phyloP scores from a whole-genome alignment of 2,329 filamentous ascomycete species.

The Nigrospora sphaerica region DNA sequence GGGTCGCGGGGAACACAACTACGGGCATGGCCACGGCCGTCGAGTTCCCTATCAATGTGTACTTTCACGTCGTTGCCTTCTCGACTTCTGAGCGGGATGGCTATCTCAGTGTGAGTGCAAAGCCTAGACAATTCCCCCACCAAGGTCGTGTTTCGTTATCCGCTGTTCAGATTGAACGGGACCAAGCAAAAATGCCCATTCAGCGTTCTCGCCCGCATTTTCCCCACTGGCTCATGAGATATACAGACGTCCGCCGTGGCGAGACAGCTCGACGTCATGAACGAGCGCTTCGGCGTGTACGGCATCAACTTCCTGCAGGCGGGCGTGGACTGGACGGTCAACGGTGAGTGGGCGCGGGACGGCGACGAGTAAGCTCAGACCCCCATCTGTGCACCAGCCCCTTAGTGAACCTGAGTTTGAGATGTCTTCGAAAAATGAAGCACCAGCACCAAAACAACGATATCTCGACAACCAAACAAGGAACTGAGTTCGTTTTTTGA shows the following conservation, averaged over 20 bases:
- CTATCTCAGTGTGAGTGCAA: conserved; percentile 25
- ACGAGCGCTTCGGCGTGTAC: conserved; percentile 33
- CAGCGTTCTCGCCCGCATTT: background rate
- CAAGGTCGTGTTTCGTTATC: background rate
- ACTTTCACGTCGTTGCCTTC: conserved; percentile 29
- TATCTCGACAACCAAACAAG: no score
- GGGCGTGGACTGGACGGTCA: conserved; percentile 36
- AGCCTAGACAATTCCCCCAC: background rate
- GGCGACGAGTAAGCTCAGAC: no score
- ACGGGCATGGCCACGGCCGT: conserved; percentile 5
- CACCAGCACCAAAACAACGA: no score
- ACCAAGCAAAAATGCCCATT: background rate
- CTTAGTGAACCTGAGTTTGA: no score
- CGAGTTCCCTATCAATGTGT: conserved; percentile 27
- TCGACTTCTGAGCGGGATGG: conserved; percentile 21
- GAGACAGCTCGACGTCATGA: conserved; percentile 37
- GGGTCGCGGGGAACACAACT: conserved; percentile 12
- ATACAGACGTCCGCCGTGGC: conserved; percentile 25
- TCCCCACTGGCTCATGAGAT: conserved; percentile 6
- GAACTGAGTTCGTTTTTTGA: no score
- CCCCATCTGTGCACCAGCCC: no score
- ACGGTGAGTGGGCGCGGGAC: conserved; percentile 36
- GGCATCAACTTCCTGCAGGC: conserved; percentile 37
- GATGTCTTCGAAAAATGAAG: no score
- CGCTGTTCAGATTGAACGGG: no score